A percentile compares a stretch with the other conserved stretches of the same genome.
Conservation (phyloP, 345 rosid species). For the Murraya paniculata region DNA sequence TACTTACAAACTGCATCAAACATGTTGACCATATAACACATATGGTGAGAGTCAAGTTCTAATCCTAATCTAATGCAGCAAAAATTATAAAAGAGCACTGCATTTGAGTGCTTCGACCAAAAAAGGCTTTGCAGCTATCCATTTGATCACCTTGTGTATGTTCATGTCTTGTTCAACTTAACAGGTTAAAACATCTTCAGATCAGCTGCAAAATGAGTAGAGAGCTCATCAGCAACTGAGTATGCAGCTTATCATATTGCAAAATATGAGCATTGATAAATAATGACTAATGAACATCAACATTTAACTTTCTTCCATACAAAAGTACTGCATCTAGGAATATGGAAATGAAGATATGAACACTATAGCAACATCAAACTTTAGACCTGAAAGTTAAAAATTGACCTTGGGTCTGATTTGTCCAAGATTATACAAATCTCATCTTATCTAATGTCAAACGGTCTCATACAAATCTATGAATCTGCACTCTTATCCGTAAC, state of each 20-base stretch:
- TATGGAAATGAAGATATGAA: not conserved
- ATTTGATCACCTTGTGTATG: not conserved
- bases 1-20: not conserved
- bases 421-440: not conserved
- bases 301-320: no score
- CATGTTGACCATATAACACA: not conserved
- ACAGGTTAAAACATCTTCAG: not conserved
- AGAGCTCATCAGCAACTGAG: not conserved
- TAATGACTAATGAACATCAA: not conserved
- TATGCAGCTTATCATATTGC: not conserved
- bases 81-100: not conserved
- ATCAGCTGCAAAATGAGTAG: slow-evolving; percentile 8
- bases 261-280: not conserved
- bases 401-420: not conserved
- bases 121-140: not conserved
- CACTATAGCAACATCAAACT: not conserved
- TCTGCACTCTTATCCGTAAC: not conserved
- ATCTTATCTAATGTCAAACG: not conserved
- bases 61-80: not conserved
- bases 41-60: not conserved
- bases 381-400: not conserved
- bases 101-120: not conserved
- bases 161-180: not conserved
- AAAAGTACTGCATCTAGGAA: not conserved
- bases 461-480: not conserved